Percentiles rank a stretch among this genome's conserved stretches.
Conservation (phyloP, 352 stramenopile species). For the Globisporangium echinulatum region DNA sequence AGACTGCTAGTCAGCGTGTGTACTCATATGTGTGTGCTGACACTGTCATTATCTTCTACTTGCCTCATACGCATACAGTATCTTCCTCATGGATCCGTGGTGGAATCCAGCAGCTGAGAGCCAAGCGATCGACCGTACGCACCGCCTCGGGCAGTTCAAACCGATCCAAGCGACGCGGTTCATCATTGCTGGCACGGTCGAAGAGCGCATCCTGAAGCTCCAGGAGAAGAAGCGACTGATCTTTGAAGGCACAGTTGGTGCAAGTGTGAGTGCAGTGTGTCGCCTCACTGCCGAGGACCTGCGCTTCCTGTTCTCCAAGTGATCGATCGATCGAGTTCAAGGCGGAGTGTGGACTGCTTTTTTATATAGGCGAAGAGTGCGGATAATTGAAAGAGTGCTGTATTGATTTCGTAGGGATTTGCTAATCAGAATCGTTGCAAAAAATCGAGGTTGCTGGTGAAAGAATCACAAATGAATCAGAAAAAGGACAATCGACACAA, state of each 20-base stretch:
- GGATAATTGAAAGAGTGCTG: neutral
- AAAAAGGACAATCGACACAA: constrained; percentile 18
- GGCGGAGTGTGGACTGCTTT: no score
- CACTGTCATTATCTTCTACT: no score
- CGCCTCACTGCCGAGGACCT: constrained; percentile 93
- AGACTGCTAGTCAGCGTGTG: neutral
- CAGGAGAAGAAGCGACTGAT: constrained; percentile 93
- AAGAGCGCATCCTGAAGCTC: constrained; percentile 98
- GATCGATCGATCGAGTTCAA: neutral
- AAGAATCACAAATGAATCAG: constrained; percentile 1
- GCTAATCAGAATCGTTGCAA: constrained; percentile 1
- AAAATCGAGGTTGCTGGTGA: neutral
- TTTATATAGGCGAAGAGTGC: no score
- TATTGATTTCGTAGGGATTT: neutral
- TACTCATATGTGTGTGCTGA: neutral
- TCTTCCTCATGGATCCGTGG: constrained; percentile 98
- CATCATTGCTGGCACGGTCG: constrained; percentile 96
- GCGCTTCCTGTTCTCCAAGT: constrained; percentile 87
- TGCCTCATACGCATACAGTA: constrained; percentile 28
- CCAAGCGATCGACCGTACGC: constrained; percentile 96
- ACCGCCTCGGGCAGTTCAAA: constrained; percentile 97
- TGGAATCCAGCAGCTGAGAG: constrained; percentile 96
- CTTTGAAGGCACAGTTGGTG: constrained; percentile 98
- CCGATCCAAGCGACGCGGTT: constrained; percentile 96
- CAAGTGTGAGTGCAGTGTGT: constrained; percentile 79